These are phyloP conservation scores for Evernia prunastri DNA, from an alignment of 495 filamentous ascomycete genomes.

Conservation along the genomic window DNA sequence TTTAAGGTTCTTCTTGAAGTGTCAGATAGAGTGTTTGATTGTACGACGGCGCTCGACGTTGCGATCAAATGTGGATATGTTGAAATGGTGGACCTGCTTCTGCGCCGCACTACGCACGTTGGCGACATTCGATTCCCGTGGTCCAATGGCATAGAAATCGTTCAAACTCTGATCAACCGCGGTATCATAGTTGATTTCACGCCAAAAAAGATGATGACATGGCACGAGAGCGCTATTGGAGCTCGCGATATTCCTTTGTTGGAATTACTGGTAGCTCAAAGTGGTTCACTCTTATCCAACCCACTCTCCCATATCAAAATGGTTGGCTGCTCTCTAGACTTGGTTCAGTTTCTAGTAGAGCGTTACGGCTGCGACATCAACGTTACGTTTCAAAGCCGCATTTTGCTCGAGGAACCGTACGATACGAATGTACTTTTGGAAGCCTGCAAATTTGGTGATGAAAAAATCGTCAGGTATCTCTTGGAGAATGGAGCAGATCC, in stretches of 20 bases:
- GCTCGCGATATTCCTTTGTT: background rate
- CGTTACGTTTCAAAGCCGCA: background rate
- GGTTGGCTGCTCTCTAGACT: background rate
- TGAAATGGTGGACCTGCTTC: constrained; percentile 1
- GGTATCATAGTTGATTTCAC: background rate
- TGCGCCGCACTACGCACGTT: background rate
- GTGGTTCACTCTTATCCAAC: background rate
- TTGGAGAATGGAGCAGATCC: constrained; percentile 1
- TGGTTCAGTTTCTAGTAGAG: constrained; percentile 3
- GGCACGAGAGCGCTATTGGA: background rate
- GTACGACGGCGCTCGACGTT: constrained; percentile 5
- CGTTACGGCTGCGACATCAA: background rate
- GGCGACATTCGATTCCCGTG: background rate
- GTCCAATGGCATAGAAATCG: background rate
- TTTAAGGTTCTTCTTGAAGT: background rate
- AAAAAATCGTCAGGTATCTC: background rate
- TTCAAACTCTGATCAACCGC: background rate
- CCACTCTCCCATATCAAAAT: background rate
- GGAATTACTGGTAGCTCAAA: constrained; percentile 5
- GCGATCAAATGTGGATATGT: background rate
- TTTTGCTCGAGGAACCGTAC: no score
- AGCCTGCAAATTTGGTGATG: background rate
- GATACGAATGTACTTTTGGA: constrained; percentile 4
- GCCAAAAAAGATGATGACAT: background rate
- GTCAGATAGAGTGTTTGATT: background rate